Evolutionary conservation across 768 basidiomycete genomes (phyloP).

Genomic region (Chalciporus sphaerocephalus): DNA sequence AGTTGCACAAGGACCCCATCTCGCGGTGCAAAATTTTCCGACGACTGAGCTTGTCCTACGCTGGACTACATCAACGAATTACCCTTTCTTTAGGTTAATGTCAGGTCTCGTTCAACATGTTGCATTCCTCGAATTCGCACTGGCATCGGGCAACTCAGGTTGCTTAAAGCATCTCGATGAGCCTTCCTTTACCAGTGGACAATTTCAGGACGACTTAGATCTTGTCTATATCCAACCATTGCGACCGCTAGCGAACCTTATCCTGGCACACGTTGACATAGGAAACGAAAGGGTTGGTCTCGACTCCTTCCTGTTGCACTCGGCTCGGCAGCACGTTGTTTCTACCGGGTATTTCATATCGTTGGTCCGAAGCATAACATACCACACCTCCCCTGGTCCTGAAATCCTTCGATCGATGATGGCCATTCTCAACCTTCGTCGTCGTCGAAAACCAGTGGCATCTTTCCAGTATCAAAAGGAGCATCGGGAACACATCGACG

Average conservation of each 20-base stretch:
- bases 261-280: conserved; percentile 50
- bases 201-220: conserved; percentile 43
- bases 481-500: conserved; percentile 51
- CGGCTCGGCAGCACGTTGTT: conserved; percentile 3
- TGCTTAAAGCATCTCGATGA: conserved; percentile 48
- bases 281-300: conserved; percentile 56
- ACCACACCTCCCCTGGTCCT: conserved; percentile 46
- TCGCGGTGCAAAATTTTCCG: conserved; percentile 43
- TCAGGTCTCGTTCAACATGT: conserved; percentile 25
- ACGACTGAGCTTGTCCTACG: conserved; percentile 43
- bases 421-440: conserved; percentile 52
- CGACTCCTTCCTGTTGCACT: not conserved
- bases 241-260: conserved; percentile 43
- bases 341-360: conserved; percentile 51
- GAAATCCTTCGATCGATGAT: conserved; percentile 51
- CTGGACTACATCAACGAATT: conserved; percentile 46
- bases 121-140: not conserved
- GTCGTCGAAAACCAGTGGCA: conserved; percentile 44
- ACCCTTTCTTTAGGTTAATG: conserved; percentile 41
- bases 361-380: conserved; percentile 53
- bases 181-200: conserved; percentile 46
- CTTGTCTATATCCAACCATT: conserved; percentile 51
- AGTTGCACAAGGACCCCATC: conserved; percentile 37
- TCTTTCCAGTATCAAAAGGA: conserved; percentile 51
- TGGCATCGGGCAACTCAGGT: conserved; percentile 49